A percentile compares a stretch with the other conserved stretches of the same genome.
Conservation (phyloP, 2,329 filamentous ascomycete genomes). For the Thelonectria discophora region DNA sequence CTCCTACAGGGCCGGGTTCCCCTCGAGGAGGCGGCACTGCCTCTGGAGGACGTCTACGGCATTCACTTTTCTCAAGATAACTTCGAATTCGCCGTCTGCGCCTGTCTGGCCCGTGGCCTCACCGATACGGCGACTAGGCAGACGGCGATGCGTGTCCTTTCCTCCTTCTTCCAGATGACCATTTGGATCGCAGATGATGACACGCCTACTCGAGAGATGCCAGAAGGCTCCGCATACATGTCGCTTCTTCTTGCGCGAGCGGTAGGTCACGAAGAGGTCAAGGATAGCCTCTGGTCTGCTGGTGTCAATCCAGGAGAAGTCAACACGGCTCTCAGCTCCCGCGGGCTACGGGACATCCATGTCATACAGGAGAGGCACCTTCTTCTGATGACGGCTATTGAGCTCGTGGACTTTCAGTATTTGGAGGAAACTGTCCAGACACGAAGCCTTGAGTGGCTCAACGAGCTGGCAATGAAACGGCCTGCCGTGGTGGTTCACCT, state of each 20-base stretch:
- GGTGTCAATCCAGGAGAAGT: slow-evolving; percentile 58
- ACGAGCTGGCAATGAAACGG: slow-evolving; percentile 62
- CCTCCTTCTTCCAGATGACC: slow-evolving; percentile 63
- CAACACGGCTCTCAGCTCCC: slow-evolving; percentile 35
- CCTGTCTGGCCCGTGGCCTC: slow-evolving; percentile 70
- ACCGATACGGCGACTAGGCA: slow-evolving; percentile 69
- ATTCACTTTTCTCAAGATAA: slow-evolving; percentile 71
- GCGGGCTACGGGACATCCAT: slow-evolving; percentile 46
- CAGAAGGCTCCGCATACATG: slow-evolving; percentile 64
- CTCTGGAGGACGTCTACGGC: slow-evolving; percentile 71
- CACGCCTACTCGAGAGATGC: slow-evolving; percentile 28
- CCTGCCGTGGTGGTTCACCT: slow-evolving; percentile 66
- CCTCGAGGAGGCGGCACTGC: slow-evolving; percentile 68
- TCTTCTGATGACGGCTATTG: slow-evolving; percentile 69
- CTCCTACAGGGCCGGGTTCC: slow-evolving; percentile 68
- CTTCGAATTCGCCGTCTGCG: slow-evolving; percentile 74
- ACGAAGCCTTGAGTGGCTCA: slow-evolving; percentile 67
- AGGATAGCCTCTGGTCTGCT: slow-evolving; percentile 69
- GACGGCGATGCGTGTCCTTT: slow-evolving; percentile 67
- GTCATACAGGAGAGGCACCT: slow-evolving; percentile 68
- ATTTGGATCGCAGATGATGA: slow-evolving; percentile 34
- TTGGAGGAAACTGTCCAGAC: slow-evolving; percentile 70
- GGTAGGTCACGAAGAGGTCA: slow-evolving; percentile 65
- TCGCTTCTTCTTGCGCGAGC: slow-evolving; percentile 67
- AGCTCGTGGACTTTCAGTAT: slow-evolving; percentile 72